Percentiles rank a stretch among this genome's conserved stretches.
Conservation (phyloP, 441 rosid species). For the Euphorbia celastroides region DNA sequence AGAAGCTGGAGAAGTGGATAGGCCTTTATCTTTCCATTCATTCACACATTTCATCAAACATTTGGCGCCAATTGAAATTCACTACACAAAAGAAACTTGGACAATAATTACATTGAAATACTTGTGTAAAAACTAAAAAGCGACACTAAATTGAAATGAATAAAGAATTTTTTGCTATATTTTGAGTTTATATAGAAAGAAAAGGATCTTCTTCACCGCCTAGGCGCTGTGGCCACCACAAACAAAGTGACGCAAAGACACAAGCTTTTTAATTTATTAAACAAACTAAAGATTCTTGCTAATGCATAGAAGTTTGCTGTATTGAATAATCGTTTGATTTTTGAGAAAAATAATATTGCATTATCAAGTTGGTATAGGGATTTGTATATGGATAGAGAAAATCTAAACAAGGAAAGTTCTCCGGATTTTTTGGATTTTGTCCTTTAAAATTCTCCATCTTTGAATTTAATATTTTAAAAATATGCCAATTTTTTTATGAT, state of each 20-base stretch:
- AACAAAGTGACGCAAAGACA: background rate
- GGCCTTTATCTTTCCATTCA: conserved; percentile 12
- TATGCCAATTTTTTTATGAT: background rate
- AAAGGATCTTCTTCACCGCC: background rate
- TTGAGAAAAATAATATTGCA: background rate
- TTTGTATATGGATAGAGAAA: background rate
- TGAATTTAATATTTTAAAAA: background rate
- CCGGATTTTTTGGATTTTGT: background rate
- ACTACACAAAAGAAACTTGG: too few species aligned
- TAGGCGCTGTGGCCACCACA: background rate
- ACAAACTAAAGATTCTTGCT: background rate
- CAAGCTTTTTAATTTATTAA: background rate
- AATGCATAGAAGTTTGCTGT: background rate
- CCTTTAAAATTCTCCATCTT: background rate
- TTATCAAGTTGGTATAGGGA: background rate
- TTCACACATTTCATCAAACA: conserved; percentile 16
- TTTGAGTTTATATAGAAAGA: too few species aligned
- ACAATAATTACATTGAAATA: too few species aligned
- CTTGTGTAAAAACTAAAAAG: too few species aligned
- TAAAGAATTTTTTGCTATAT: too few species aligned
- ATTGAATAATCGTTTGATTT: background rate
- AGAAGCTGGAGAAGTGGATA: conserved; percentile 30
- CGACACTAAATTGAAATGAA: too few species aligned
- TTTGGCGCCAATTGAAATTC: conserved; percentile 49
- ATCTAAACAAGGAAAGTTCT: background rate